Percentiles rank a stretch among this genome's conserved stretches.
phyloP scores from a whole-genome alignment of 768 basidiomycete species.

The Mycena leptocephala region DNA sequence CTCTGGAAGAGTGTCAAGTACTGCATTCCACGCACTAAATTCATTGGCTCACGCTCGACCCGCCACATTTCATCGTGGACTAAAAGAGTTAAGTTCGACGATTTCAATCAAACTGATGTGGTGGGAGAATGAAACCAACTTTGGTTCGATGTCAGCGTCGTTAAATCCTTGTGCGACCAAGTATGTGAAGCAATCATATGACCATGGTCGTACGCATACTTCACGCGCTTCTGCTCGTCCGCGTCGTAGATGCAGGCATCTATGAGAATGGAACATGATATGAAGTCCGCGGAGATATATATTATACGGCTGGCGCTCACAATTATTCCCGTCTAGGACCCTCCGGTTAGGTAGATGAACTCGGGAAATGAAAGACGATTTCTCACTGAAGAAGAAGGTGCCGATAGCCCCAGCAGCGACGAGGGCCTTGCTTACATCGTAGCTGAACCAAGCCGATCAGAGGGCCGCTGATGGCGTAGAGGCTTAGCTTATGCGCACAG shows the following conservation, averaged over 20 bases:
- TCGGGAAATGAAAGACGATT: neutral
- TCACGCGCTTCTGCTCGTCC: constrained; percentile 50
- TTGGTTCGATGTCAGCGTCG: constrained; percentile 57
- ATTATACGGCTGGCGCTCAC: no score
- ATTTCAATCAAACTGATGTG: no score
- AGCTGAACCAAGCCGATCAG: constrained; percentile 37
- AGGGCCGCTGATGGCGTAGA: neutral
- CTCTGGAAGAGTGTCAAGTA: constrained; percentile 46
- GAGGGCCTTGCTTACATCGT: constrained; percentile 49
- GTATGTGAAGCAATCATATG: constrained; percentile 65
- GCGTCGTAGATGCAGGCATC: constrained; percentile 58
- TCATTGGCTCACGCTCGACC: constrained; percentile 55
- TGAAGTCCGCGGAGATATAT: neutral
- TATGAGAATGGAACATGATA: constrained; percentile 25
- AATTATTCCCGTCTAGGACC: constrained; percentile 15
- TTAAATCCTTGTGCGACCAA: constrained; percentile 60
- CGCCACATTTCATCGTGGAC: constrained; percentile 61
- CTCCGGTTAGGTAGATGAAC: neutral
- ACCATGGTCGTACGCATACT: constrained; percentile 56
- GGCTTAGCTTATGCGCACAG: neutral
- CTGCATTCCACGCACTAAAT: neutral
- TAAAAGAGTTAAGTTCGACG: neutral
- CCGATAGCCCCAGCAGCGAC: constrained; percentile 42
- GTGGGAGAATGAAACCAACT: constrained; percentile 45
- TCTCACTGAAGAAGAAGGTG: constrained; percentile 49